These are phyloP conservation scores for Aspergillus steynii DNA, from an alignment of 495 filamentous ascomycete species.

Conservation along the genomic window DNA sequence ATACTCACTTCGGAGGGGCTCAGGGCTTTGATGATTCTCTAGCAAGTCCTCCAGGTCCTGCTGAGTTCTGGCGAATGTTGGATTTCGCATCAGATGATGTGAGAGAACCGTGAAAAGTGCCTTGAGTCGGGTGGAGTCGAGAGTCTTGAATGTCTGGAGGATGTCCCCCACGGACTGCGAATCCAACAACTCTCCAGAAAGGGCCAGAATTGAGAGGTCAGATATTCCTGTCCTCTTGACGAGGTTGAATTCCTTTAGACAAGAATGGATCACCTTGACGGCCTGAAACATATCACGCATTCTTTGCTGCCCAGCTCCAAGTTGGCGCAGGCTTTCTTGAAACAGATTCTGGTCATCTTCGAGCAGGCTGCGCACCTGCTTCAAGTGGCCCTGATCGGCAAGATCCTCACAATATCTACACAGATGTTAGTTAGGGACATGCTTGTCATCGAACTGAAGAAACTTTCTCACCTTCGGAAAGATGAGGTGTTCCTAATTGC, in stretches of 20 bases:
- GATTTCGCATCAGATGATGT: conserved; percentile 13
- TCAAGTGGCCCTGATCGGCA: conserved; percentile 39
- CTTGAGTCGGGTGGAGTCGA: conserved; percentile 43
- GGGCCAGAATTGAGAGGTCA: conserved; percentile 56
- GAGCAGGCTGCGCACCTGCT: conserved; percentile 48
- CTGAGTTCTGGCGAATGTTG: conserved; percentile 27
- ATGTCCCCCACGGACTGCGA: conserved; percentile 55
- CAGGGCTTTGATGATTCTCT: conserved; percentile 39
- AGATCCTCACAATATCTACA: conserved; percentile 47
- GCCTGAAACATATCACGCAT: conserved; percentile 48
- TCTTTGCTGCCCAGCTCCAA: conserved; percentile 39
- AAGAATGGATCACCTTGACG: conserved; percentile 44
- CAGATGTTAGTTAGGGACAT: conserved; percentile 11
- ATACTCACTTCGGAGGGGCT: conserved; percentile 71
- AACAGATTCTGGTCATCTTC: conserved; percentile 51
- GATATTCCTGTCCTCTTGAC: conserved; percentile 43
- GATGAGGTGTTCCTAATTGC: conserved; percentile 77
- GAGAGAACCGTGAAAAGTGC: conserved; percentile 25
- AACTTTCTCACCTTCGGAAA: conserved; percentile 61
- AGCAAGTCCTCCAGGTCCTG: conserved; percentile 34
- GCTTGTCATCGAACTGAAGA: neutral
- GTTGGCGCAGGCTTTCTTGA: conserved; percentile 30
- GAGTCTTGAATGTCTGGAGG: conserved; percentile 49
- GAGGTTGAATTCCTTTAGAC: conserved; percentile 43
- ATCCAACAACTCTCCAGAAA: conserved; percentile 56